Evolutionary conservation across 2,329 filamentous ascomycete species (phyloP).

Genomic region (Venturiaceae sp.): DNA sequence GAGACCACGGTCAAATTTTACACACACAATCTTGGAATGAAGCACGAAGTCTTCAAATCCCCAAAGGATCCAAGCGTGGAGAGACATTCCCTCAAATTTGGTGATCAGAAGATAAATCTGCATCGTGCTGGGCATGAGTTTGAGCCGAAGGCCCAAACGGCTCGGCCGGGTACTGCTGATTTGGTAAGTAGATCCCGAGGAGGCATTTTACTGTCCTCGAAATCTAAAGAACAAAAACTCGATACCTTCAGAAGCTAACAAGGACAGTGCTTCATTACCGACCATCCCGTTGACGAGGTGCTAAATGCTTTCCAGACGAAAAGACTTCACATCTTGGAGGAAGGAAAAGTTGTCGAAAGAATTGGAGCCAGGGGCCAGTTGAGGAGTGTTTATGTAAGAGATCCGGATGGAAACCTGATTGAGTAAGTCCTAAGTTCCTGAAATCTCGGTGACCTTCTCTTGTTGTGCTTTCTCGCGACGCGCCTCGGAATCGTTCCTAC

Average conservation of each 20-base stretch:
- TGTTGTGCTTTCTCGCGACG: neutral
- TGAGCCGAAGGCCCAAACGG: constrained; percentile 46
- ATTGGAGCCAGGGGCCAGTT: constrained; percentile 43
- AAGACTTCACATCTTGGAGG: constrained; percentile 36
- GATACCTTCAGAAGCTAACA: neutral
- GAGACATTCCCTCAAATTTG: constrained; percentile 47
- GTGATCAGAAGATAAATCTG: constrained; percentile 51
- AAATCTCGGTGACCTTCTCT: neutral
- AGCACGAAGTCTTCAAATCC: constrained; percentile 40
- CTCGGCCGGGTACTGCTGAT: constrained; percentile 48
- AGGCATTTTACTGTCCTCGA: neutral
- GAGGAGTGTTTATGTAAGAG: constrained; percentile 49
- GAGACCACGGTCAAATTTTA: constrained; percentile 45
- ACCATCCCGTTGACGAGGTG: constrained; percentile 39
- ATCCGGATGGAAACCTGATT: constrained; percentile 53
- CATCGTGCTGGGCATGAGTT: constrained; percentile 50
- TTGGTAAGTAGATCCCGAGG: constrained; percentile 16
- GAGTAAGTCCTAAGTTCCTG: constrained; percentile 41
- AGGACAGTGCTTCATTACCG: constrained; percentile 42
- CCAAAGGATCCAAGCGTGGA: constrained; percentile 7
- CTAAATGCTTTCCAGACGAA: constrained; percentile 30
- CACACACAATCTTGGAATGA: constrained; percentile 47
- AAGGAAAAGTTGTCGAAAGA: constrained; percentile 40
- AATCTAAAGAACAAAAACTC: too few species aligned
- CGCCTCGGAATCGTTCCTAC: neutral